Base-by-base conservation (phyloP, 1,139 yeast species). In the Citeromyces siamensis region DNA sequence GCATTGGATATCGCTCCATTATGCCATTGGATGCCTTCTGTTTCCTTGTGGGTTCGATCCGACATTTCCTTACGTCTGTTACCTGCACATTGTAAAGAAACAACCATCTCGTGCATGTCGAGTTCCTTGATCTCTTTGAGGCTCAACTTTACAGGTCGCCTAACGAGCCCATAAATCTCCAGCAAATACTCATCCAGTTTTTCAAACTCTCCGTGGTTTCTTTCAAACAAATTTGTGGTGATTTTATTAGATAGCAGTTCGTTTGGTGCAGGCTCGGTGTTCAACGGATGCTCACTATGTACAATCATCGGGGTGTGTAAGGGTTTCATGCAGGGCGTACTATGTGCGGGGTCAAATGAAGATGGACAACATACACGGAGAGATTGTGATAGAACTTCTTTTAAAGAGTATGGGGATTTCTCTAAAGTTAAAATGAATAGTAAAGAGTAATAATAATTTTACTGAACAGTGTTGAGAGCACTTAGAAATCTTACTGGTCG, bases 21-120 rank as follows among this genome's bases (percentile, higher is more conserved):
- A 5, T 23, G 28, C 28, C 28, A 23, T 8, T 23, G 28, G 5
- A 23, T 23, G 6, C 28, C 28, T 14, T 23, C 28, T 23, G 28
- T 23, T 14, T 23, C 28, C 14, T 23, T 12, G 10, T 23, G 28
- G 13, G 28, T 23, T 23, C 28, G 10, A n/a, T 23, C 7, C 8
- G 28, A 23, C 28, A 23, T 23, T 8, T 23, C 28, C 28, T 23
- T 23, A 5, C 28, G 28, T 23, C 28, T 23, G 13, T 23, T 23
- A 5, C 28, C 28, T 5, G 28, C 28, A 14, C 28, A 23, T 8
- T 23, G 28, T 14, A 23, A 23, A 23, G 10, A 23, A 23, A 23
- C 28, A 12, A 23, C 28, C 13, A 5, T 23, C 28, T 23, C 28
- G 5, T 5, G 14, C 13, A n/a, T 23, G 10, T 8, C 28, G 14